phyloP scores from a whole-genome alignment of 805 yeast genomes.

The Yamadazyma takamatsuzukensis region DNA sequence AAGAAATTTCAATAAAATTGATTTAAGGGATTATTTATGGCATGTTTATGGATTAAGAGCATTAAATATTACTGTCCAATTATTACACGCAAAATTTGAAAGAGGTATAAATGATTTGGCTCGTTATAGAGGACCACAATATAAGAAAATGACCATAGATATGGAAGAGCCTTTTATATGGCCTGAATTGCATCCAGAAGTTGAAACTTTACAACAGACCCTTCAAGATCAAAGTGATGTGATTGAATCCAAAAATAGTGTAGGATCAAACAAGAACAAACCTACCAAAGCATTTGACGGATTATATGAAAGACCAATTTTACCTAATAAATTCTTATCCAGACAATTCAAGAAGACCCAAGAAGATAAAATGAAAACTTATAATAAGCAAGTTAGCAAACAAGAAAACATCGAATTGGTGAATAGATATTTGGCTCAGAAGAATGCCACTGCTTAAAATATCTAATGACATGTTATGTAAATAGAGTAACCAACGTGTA shows the following conservation, averaged over 20 bases:
- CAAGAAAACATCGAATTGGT: conserved; percentile 28
- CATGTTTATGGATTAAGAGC: conserved; percentile 89
- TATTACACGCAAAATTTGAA: conserved; percentile 66
- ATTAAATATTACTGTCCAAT: conserved; percentile 80
- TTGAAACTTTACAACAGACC: conserved; percentile 32
- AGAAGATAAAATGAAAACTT: conserved; percentile 15
- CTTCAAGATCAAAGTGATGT: conserved; percentile 46
- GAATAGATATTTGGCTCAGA: conserved; percentile 24
- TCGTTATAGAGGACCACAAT: conserved; percentile 74
- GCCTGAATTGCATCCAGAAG: conserved; percentile 61
- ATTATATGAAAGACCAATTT: conserved; percentile 43
- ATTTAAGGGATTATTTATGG: conserved; percentile 89
- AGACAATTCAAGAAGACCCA: conserved; percentile 22
- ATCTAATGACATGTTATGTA: background rate
- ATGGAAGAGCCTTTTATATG: conserved; percentile 94
- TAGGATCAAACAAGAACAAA: conserved; percentile 66
- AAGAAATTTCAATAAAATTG: conserved; percentile 86
- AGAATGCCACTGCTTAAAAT: background rate
- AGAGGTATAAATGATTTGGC: conserved; percentile 54
- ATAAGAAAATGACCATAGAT: conserved; percentile 94
- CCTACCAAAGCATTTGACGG: conserved; percentile 78
- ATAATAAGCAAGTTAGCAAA: conserved; percentile 19
- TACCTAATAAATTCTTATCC: conserved; percentile 39
- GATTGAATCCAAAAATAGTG: conserved; percentile 46
- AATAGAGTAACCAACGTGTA: background rate